Evolutionary conservation across 2,329 filamentous ascomycete species (phyloP).

Genomic region (Iodosphaeria phyllophila): DNA sequence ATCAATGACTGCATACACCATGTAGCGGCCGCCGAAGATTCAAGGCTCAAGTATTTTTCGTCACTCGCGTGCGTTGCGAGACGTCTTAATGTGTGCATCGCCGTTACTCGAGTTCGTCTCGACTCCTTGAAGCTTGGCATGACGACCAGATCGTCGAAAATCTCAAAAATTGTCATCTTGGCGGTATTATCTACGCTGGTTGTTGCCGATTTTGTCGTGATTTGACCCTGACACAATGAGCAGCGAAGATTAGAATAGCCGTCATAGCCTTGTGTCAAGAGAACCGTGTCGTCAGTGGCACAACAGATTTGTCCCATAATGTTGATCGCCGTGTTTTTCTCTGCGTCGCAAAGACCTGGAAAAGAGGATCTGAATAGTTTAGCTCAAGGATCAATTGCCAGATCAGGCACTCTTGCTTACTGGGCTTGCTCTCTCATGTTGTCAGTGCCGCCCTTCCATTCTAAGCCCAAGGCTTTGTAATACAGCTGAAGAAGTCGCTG

Average conservation of each 20-base stretch:
- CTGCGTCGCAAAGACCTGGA: slow-evolving; percentile 22
- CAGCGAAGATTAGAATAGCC: slow-evolving; percentile 7
- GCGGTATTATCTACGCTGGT: slow-evolving; percentile 7
- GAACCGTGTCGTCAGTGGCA: slow-evolving; percentile 27
- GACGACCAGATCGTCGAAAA: slow-evolving; percentile 27
- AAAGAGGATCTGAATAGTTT: slow-evolving; percentile 22
- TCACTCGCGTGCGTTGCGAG: slow-evolving; percentile 48
- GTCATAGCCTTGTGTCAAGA: slow-evolving; percentile 3
- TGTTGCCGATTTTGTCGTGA: slow-evolving; percentile 1
- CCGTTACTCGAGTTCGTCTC: slow-evolving; percentile 44
- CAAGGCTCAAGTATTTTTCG: slow-evolving; percentile 42
- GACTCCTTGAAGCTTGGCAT: slow-evolving; percentile 29
- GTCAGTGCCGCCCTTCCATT: slow-evolving; percentile 9
- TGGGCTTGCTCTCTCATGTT: slow-evolving; percentile 19
- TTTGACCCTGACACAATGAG: slow-evolving; percentile 6
- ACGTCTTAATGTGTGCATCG: slow-evolving; percentile 53
- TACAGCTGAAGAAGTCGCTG: slow-evolving; percentile 7
- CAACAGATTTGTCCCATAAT: slow-evolving; percentile 39
- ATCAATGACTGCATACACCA: slow-evolving; percentile 68
- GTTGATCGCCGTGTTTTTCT: slow-evolving; percentile 33
- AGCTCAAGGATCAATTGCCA: slow-evolving; percentile 5
- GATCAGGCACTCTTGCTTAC: slow-evolving; percentile 22
- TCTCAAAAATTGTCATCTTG: slow-evolving; percentile 20
- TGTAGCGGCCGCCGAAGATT: slow-evolving; percentile 49
- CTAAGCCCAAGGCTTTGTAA: slow-evolving; percentile 12